A percentile compares a stretch with the other conserved stretches of the same genome.
Conservation (phyloP, 176 grass and related monocot genomes). For the Neostapfia colusana region DNA sequence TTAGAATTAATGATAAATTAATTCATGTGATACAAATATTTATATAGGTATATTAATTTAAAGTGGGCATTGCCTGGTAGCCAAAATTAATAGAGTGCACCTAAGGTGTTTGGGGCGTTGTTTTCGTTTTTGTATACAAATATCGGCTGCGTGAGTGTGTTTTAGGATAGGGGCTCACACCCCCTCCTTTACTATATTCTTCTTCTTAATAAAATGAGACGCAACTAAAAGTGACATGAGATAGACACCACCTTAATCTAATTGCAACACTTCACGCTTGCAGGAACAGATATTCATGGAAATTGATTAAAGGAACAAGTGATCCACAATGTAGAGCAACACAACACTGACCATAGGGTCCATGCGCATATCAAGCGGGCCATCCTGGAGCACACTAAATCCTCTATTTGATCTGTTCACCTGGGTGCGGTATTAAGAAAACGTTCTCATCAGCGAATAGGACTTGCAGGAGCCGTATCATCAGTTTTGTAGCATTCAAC, state of each 20-base stretch:
- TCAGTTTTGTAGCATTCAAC: background rate
- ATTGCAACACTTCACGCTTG: background rate
- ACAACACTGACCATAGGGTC: conserved; percentile 66
- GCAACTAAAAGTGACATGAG: background rate
- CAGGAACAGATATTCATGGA: background rate
- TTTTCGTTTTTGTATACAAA: too few species aligned
- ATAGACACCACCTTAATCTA: background rate
- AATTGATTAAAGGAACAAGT: background rate
- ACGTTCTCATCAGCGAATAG: background rate
- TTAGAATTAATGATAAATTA: background rate
- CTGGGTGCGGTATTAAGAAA: conserved; percentile 27
- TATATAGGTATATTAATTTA: background rate
- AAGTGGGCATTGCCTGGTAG: background rate
- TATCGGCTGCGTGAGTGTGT: too few species aligned
- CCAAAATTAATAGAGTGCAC: background rate
- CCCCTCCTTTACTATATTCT: too few species aligned
- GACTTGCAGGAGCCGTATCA: background rate
- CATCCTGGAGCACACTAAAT: conserved; percentile 78
- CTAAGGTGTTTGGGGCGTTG: too few species aligned
- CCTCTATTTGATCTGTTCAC: conserved; percentile 66
- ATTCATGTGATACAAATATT: background rate
- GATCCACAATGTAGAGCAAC: background rate
- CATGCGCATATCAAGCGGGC: conserved; percentile 97
- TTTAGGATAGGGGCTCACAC: too few species aligned
- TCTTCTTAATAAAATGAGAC: too few species aligned